phyloP scores from a whole-genome alignment of 139 green algal genomes.

The Asterochloris sp. region DNA sequence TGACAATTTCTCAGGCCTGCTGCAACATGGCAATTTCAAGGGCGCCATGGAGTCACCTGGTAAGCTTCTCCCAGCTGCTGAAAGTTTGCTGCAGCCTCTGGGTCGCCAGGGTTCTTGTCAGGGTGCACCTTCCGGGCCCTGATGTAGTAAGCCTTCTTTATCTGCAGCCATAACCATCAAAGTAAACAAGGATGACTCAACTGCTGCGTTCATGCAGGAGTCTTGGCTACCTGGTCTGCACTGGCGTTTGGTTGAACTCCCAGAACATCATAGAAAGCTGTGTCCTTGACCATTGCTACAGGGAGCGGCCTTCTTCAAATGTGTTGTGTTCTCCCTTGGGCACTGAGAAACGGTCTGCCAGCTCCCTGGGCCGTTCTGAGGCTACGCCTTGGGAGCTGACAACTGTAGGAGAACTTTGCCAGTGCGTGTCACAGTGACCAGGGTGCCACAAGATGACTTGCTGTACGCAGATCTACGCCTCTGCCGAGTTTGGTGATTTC shows the following conservation, averaged over 20 bases:
- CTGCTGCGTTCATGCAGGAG: too few relatives aligned
- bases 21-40: neutral
- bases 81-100: slow-evolving; percentile 46
- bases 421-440: too few relatives aligned
- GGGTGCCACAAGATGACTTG: too few relatives aligned
- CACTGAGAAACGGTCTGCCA: too few relatives aligned
- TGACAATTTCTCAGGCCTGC: neutral
- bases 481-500: too few relatives aligned
- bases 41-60: slow-evolving; percentile 24
- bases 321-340: too few relatives aligned
- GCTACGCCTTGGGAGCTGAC: too few relatives aligned
- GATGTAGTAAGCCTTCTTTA: slow-evolving; percentile 90
- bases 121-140: slow-evolving; percentile 70
- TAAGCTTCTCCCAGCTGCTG: slow-evolving; percentile 54
- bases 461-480: too few relatives aligned
- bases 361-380: too few relatives aligned
- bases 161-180: slow-evolving; percentile 22
- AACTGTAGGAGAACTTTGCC: too few relatives aligned
- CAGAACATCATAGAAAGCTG: slow-evolving; percentile 60
- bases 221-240: slow-evolving; percentile 16
- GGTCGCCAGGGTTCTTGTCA: slow-evolving; percentile 85
- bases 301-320: too few relatives aligned
- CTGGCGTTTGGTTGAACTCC: slow-evolving; percentile 58
- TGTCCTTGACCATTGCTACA: slow-evolving; percentile 50
- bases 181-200: too few relatives aligned